Evolutionary conservation across 805 yeast genomes (phyloP).

Genomic region (Komagataella phaffii): DNA sequence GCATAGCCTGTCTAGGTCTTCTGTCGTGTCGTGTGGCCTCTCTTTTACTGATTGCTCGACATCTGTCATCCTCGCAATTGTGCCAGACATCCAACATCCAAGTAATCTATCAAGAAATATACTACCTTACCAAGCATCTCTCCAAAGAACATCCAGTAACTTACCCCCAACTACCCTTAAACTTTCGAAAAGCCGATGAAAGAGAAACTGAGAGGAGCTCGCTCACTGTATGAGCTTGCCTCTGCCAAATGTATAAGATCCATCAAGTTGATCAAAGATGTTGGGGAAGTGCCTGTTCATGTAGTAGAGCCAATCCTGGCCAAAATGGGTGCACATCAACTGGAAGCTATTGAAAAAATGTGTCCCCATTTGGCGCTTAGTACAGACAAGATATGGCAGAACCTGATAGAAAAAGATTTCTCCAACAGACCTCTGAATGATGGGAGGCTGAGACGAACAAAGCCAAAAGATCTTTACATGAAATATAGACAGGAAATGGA

Average conservation of each 20-base stretch:
- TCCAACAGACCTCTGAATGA: constrained; percentile 23
- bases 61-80: not conserved
- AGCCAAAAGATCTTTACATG: constrained; percentile 22
- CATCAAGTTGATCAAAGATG: constrained; percentile 17
- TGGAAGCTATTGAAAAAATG: constrained; percentile 23
- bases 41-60: not conserved
- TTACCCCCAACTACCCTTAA: too few relatives aligned
- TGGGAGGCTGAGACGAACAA: constrained; percentile 1
- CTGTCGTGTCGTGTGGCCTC: too few relatives aligned
- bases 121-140: not conserved
- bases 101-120: not conserved
- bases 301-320: constrained; percentile 30
- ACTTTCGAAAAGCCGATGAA: not conserved
- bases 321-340: constrained; percentile 30
- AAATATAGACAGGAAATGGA: constrained; percentile 27
- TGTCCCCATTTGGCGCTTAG: constrained; percentile 28
- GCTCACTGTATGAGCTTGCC: constrained; percentile 13
- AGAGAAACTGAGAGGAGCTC: constrained; percentile 6
- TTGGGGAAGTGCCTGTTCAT: constrained; percentile 26
- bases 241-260: constrained; percentile 16
- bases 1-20: too few relatives aligned
- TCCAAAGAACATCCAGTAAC: not conserved
- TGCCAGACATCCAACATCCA: not conserved
- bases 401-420: constrained; percentile 32
- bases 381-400: constrained; percentile 32